Evolutionary conservation across 1,284 basidiomycete species (phyloP).

Genomic region (Ustilago sp.): DNA sequence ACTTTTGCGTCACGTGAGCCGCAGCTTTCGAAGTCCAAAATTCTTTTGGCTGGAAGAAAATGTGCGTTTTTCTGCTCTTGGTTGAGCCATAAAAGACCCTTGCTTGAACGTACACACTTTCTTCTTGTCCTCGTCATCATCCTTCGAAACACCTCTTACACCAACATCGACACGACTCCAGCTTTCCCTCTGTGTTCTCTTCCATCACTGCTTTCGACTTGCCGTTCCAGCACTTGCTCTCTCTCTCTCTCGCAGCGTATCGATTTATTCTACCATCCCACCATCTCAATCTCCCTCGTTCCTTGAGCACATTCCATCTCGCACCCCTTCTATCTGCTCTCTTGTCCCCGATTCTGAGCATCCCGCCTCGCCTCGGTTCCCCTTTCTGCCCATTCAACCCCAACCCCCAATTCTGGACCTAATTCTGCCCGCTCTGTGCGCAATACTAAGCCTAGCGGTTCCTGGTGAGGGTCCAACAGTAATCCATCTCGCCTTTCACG

Average conservation of each 20-base stretch:
- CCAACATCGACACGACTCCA: background rate
- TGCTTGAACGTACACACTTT: background rate
- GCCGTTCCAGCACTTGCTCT: too few species aligned
- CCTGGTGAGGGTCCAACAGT: constrained; percentile 57
- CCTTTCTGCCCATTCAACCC: background rate
- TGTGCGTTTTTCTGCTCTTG: background rate
- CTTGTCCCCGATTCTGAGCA: background rate
- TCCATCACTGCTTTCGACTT: background rate
- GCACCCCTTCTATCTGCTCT: background rate
- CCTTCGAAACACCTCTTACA: constrained; percentile 4
- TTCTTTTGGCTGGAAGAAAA: constrained; percentile 2
- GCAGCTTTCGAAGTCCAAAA: constrained; percentile 10
- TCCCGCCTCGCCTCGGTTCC: background rate
- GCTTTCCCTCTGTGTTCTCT: background rate
- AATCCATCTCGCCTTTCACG: constrained; percentile 15
- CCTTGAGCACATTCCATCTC: too few species aligned
- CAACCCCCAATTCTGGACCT: constrained; percentile 26
- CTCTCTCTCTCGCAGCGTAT: too few species aligned
- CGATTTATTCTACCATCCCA: background rate
- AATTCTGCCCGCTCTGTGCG: constrained; percentile 55
- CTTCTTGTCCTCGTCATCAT: constrained; percentile 1
- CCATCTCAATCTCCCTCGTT: too few species aligned
- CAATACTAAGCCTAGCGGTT: constrained; percentile 54
- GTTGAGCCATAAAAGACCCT: constrained; percentile 3
- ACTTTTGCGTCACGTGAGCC: constrained; percentile 34